These are phyloP conservation scores for Neofusicoccum sp. DNA, from an alignment of 2,329 filamentous ascomycete species.

Conservation along the genomic window DNA sequence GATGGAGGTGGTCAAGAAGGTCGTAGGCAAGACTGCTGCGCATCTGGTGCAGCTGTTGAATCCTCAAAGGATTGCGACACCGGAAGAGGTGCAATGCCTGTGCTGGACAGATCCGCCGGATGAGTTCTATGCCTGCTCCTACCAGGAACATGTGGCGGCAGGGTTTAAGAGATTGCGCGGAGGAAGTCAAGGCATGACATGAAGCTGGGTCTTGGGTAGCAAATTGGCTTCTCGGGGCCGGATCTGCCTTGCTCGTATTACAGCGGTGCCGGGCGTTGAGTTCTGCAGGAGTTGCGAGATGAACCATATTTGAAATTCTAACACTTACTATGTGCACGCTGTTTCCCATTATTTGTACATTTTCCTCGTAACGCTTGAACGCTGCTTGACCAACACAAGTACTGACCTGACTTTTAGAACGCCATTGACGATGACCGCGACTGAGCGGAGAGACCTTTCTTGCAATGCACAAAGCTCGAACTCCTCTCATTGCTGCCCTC, in stretches of 20 bases:
- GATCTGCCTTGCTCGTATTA: too few species aligned
- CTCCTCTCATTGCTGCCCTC: not conserved
- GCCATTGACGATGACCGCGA: not conserved
- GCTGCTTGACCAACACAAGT: not conserved
- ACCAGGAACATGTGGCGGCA: not conserved
- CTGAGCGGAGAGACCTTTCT: conserved; percentile 1
- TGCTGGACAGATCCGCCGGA: not conserved
- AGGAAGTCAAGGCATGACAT: not conserved
- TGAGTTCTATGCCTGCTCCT: not conserved
- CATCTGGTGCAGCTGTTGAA: not conserved
- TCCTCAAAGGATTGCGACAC: not conserved
- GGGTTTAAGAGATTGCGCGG: not conserved
- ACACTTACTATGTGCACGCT: not conserved
- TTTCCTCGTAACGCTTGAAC: not conserved
- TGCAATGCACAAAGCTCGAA: not conserved
- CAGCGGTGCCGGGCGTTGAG: too few species aligned
- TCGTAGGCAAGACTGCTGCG: not conserved
- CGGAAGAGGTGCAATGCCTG: not conserved
- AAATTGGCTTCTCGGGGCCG: not conserved
- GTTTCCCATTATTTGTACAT: not conserved
- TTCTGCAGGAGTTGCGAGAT: too few species aligned
- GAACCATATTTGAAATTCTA: not conserved
- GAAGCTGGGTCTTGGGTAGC: not conserved
- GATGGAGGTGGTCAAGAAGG: not conserved
- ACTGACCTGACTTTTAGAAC: not conserved